These are phyloP conservation scores for Venturia oleaginea DNA, from an alignment of 2,329 filamentous ascomycete genomes.

Conservation along the genomic window DNA sequence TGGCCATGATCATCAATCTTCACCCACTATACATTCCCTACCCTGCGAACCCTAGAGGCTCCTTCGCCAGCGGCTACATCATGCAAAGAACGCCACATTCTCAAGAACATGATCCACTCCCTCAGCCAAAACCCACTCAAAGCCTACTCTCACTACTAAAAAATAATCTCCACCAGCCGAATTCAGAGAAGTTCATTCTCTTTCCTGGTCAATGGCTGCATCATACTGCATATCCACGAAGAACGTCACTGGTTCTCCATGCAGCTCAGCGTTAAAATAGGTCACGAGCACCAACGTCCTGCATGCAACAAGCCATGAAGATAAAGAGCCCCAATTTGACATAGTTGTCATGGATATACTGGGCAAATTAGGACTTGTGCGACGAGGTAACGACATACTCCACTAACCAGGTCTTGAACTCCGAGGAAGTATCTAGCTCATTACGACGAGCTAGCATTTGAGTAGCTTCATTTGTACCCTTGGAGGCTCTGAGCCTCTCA, in stretches of 20 bases:
- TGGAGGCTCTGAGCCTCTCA: not conserved
- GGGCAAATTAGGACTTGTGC: not conserved
- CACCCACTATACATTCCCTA: not conserved
- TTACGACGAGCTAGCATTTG: not conserved
- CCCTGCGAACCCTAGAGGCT: not conserved
- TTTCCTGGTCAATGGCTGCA: not conserved
- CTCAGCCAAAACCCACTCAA: not conserved
- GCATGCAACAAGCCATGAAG: not conserved
- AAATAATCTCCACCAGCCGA: not conserved
- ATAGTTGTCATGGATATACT: not conserved
- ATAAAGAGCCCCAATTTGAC: not conserved
- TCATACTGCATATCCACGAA: not conserved
- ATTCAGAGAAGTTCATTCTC: not conserved
- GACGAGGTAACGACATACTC: not conserved
- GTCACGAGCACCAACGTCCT: not conserved
- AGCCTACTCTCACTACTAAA: not conserved
- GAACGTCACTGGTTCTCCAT: not conserved
- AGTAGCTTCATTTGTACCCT: not conserved
- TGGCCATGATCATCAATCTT: not conserved
- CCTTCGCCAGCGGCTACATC: not conserved
- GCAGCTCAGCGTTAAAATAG: slow-evolving; percentile 5
- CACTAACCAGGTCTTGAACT: not conserved
- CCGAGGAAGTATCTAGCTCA: not conserved
- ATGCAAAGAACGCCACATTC: slow-evolving; percentile 1
- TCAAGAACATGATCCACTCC: not conserved